Base-by-base conservation (phyloP, 1,284 basidiomycete genomes). In the Thecaphora thlaspeos region DNA sequence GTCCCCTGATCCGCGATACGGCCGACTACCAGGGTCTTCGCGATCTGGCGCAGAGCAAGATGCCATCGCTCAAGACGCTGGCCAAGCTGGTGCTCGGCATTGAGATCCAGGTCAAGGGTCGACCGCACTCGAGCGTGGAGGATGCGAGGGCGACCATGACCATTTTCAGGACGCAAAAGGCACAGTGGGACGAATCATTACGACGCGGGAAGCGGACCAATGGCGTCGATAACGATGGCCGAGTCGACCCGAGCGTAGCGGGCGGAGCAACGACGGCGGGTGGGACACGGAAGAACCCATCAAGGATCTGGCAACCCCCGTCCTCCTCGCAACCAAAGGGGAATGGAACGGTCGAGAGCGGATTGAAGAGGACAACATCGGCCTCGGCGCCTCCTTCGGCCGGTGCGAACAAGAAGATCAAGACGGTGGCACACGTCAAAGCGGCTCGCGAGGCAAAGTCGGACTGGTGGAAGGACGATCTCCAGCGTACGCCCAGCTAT, bases 111-210 rank as follows among this genome's bases (percentile, higher is more conserved):
- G 80, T 81, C 30, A 49, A 61, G 28, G 72, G 75, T 17, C 48
- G 59, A 21, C 61, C 67, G 39, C 73, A 75, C 49, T 70, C 61
- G 37, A 57, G 68, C 3, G 65, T 72, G 10, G 90, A 87, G 22
- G 93, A 98, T 76, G 93, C 94, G 2, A 83, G 91, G 43, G 92
- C 93, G 0, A 91, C 94, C 0, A 97, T 98, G 91, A 93, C 91
- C 0, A 81, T 97, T 22, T 98, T 90, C 79, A 83, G 91, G 8
- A 78, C 94, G n/a, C 84, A 94, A 77, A 88, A 89, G 71, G 85
- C 85, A 53, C 84, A 85, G 46, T 97, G 91, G 91, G 92, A 97
- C 54, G 23, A 63, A 15, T 21, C 37, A 15, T 8, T 38, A 5
- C 19, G 37, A 38, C 5, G 19, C 8, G 5, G 37, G 5, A 38